Percentiles rank a stretch among this genome's conserved stretches.
phyloP scores from a whole-genome alignment of 192 early-diverging fungal species.

The Rhizophagus sp. region DNA sequence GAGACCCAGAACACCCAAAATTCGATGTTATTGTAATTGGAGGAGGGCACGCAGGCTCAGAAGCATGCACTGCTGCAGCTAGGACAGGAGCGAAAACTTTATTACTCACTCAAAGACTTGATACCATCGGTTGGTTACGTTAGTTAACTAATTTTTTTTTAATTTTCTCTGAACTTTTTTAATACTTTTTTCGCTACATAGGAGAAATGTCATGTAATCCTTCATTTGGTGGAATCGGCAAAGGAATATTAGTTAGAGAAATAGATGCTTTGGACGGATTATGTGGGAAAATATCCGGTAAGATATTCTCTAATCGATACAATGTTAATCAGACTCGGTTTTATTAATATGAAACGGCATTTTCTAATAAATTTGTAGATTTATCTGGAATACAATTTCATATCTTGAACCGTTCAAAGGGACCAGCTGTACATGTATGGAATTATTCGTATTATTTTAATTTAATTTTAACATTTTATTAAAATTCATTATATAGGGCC shows the following conservation, averaged over 20 bases:
- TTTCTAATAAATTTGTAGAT: constrained; percentile 40
- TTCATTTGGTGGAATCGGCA: constrained; percentile 83
- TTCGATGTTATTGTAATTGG: constrained; percentile 81
- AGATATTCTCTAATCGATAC: neutral
- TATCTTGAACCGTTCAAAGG: constrained; percentile 77
- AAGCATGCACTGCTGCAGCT: constrained; percentile 78
- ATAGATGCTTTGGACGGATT: constrained; percentile 83
- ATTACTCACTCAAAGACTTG: constrained; percentile 70
- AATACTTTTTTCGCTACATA: constrained; percentile 14
- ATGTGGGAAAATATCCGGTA: constrained; percentile 72
- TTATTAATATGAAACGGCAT: neutral
- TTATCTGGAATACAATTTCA: constrained; percentile 81
- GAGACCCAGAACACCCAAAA: constrained; percentile 20
- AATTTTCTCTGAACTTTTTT: neutral
- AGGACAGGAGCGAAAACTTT: constrained; percentile 71
- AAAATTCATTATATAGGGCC: constrained; percentile 48
- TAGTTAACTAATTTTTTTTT: neutral
- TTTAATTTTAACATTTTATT: neutral
- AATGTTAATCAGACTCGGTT: neutral
- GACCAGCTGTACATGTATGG: constrained; percentile 74
- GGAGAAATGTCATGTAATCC: constrained; percentile 90
- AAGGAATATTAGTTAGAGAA: constrained; percentile 78
- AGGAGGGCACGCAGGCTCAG: constrained; percentile 83
- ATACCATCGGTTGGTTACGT: constrained; percentile 62
- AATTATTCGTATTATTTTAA: neutral